A percentile compares a stretch with the other conserved stretches of the same genome.
Conservation (phyloP, 805 yeast species). For the Metschnikowia corniflorae region DNA sequence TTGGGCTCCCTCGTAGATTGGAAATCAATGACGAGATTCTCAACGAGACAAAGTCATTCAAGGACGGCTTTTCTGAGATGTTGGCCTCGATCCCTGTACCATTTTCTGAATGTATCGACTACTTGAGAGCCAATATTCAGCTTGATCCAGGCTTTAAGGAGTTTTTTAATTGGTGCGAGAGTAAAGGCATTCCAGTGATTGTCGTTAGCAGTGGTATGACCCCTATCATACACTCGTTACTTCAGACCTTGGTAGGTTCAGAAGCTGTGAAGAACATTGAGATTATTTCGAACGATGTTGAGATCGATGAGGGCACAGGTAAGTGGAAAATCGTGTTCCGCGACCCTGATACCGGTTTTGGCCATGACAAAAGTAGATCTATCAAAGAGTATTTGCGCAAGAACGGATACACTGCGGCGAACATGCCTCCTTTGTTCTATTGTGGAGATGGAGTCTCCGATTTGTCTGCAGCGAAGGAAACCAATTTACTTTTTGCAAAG, state of each 20-base stretch:
- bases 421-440: slow-evolving; percentile 69
- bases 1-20: slow-evolving; percentile 66
- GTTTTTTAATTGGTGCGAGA: slow-evolving; percentile 76
- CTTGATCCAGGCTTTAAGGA: slow-evolving; percentile 88
- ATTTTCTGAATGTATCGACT: slow-evolving; percentile 76
- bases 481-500: slow-evolving; percentile 90
- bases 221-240: slow-evolving; percentile 79
- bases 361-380: slow-evolving; percentile 90
- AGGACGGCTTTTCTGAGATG: slow-evolving; percentile 85
- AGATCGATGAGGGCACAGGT: slow-evolving; percentile 46
- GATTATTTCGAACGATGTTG: slow-evolving; percentile 78
- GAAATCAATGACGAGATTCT: slow-evolving; percentile 70
- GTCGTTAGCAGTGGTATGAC: slow-evolving; percentile 93
- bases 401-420: slow-evolving; percentile 27
- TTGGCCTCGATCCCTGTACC: slow-evolving; percentile 73
- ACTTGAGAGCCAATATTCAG: slow-evolving; percentile 57
- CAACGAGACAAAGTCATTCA: slow-evolving; percentile 61
- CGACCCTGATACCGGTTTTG: slow-evolving; percentile 78
- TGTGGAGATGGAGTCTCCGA: slow-evolving; percentile 99
- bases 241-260: slow-evolving; percentile 70
- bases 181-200: slow-evolving; percentile 71
- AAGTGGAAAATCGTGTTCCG: slow-evolving; percentile 83
- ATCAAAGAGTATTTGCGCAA: slow-evolving; percentile 49
- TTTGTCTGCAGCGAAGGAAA: slow-evolving; percentile 90
- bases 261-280: slow-evolving; percentile 69